Conservation (phyloP, 495 filamentous ascomycete genomes). For the Penicillium bialowiezense region DNA sequence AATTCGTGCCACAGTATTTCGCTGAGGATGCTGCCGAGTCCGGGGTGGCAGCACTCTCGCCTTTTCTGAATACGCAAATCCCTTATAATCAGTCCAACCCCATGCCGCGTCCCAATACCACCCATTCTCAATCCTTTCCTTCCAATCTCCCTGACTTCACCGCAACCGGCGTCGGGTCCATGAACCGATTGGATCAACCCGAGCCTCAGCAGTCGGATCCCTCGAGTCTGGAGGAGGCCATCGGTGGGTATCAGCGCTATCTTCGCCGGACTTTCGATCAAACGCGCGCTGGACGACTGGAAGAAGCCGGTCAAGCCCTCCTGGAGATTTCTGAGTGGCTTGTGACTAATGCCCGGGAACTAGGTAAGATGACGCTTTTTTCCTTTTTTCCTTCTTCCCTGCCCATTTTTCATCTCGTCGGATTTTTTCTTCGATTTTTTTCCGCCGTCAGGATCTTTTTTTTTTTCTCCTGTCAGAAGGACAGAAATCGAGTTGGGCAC, state of each 20-base stretch:
- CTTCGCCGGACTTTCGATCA: constrained; percentile 74
- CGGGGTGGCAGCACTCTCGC: constrained; percentile 51
- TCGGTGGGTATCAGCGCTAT: constrained; percentile 67
- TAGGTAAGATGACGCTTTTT: constrained; percentile 64
- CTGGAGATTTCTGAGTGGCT: constrained; percentile 83
- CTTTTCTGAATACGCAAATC: constrained; percentile 53
- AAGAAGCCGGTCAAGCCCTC: constrained; percentile 69
- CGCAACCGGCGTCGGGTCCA: constrained; percentile 28
- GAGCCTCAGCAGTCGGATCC: constrained; percentile 29
- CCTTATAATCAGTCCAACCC: constrained; percentile 56
- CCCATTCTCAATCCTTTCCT: constrained; percentile 53
- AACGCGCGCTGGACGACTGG: constrained; percentile 68
- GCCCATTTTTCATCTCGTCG: too few relatives aligned
- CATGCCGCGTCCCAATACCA: constrained; percentile 46
- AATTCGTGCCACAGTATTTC: constrained; percentile 79
- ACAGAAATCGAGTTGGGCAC: background rate
- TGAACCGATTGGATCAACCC: constrained; percentile 33
- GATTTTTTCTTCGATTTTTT: too few relatives aligned
- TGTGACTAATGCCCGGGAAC: constrained; percentile 70
- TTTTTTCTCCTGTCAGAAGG: background rate
- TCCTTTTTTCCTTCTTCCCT: constrained; percentile 9
- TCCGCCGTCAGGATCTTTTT: background rate
- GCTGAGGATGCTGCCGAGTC: constrained; percentile 63
- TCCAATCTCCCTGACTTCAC: constrained; percentile 54
- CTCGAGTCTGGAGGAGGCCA: constrained; percentile 58